phyloP scores from a whole-genome alignment of 106 monocot species.

The Dactylorhiza incarnata region DNA sequence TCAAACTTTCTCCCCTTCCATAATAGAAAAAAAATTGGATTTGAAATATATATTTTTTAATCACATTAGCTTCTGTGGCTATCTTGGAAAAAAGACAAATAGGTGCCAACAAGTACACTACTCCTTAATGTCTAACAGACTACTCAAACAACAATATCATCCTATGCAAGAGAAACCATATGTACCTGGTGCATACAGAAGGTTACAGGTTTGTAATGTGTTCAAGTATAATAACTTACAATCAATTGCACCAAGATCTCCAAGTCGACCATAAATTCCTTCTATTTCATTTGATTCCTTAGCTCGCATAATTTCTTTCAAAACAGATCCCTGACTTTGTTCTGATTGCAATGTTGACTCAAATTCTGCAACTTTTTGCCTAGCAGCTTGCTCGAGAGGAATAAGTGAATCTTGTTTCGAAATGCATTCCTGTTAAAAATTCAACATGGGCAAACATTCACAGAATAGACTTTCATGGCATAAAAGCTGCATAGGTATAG shows the following conservation, averaged over 20 bases:
- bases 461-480: not conserved
- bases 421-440: slow-evolving; percentile 54
- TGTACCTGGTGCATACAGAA: not conserved
- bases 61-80: no score
- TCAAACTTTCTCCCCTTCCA: no score
- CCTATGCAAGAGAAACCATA: not conserved
- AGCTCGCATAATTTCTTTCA: slow-evolving; percentile 82
- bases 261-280: slow-evolving; percentile 94
- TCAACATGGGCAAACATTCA: not conserved
- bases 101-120: no score
- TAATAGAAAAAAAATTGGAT: no score
- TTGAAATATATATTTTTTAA: no score
- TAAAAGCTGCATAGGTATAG: not conserved
- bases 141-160: not conserved
- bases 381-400: slow-evolving; percentile 85
- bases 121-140: not conserved
- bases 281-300: slow-evolving; percentile 78
- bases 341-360: slow-evolving; percentile 66
- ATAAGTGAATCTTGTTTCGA: slow-evolving; percentile 68
- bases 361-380: slow-evolving; percentile 86
- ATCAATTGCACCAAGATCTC: slow-evolving; percentile 97
- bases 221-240: slow-evolving; percentile 26
- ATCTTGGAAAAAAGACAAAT: not conserved
- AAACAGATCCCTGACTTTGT: slow-evolving; percentile 74
- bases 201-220: not conserved